Evolutionary conservation across 2,329 filamentous ascomycete species (phyloP).

Genomic region (Talaromyces sp.): DNA sequence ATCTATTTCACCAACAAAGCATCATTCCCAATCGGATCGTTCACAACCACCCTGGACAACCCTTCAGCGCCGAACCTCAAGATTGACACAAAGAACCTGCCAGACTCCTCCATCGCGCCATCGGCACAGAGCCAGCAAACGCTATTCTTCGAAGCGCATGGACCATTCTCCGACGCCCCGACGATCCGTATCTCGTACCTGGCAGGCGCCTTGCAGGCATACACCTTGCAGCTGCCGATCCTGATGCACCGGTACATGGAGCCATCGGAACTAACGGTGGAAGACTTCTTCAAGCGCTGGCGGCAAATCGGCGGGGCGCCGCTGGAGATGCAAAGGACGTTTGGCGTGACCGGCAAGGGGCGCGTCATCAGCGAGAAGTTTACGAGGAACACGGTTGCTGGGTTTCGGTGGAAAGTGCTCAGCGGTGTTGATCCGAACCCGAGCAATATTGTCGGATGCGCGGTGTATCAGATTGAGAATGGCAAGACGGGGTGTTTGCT

Average conservation of each 20-base stretch:
- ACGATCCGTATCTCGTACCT: constrained; percentile 93
- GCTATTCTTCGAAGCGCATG: constrained; percentile 85
- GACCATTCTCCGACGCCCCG: constrained; percentile 73
- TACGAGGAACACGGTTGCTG: constrained; percentile 67
- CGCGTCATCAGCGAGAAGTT: constrained; percentile 65
- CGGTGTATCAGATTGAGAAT: constrained; percentile 67
- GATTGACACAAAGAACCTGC: constrained; percentile 81
- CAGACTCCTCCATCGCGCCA: constrained; percentile 71
- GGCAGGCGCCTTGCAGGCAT: constrained; percentile 83
- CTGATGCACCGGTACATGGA: constrained; percentile 96
- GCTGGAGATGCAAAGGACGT: constrained; percentile 82
- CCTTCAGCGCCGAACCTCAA: constrained; percentile 59
- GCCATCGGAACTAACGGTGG: constrained; percentile 72
- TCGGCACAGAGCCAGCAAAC: constrained; percentile 84
- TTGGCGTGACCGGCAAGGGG: constrained; percentile 58
- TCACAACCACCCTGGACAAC: constrained; percentile 89
- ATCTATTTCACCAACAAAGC: constrained; percentile 96
- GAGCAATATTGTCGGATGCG: constrained; percentile 88
- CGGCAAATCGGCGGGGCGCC: constrained; percentile 91
- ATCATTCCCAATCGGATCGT: constrained; percentile 74
- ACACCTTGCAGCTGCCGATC: constrained; percentile 86
- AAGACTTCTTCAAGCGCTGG: constrained; percentile 99
- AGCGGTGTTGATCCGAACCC: constrained; percentile 83
- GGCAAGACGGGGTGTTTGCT: constrained; percentile 94
- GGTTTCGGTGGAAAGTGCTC: constrained; percentile 84